Evolutionary conservation across 441 rosid species (phyloP), one percentile per base, ranked within the genome.

Genomic region (Populus tomentosa): DNA sequence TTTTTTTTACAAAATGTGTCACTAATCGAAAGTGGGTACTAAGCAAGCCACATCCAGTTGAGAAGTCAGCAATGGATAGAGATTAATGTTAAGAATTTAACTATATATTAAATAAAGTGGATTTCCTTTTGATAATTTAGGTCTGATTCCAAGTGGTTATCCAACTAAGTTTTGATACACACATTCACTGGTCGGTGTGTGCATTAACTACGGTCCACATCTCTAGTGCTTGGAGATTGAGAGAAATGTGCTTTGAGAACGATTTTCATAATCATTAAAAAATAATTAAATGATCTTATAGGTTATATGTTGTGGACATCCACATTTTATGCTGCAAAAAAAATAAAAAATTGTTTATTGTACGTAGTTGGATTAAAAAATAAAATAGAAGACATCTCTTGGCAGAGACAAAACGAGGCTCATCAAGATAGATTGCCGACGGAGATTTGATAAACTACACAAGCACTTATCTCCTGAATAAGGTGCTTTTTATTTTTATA

Each of bases 121-220:
- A 7, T 24, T 5, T 11, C 7, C 18, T 71, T 71, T 71, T 50
- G 2, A 28, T 46, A 20, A 53, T 53, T 5, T 30, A 53, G 40
- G 67, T 59, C 10, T n/a, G 32, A 59, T 72, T 72, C 50, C 53
- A 11, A 59, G 67, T 72, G 75, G 50, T 10, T 32, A 72, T 59
- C 75, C 75, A 56, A 16, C 53, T 36, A n/a, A n/a, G 59, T 66
- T 11, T 11, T 10, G 30, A 24, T 66, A 10, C 10, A 35, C 13
- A 2, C 50, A n/a, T 35, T 33, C 30, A 50, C 2, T 50, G 59
- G 8, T 50, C 7, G 59, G n/a, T 5, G n/a, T 16, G n/a, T 5
- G n/a, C n/a, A 53, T 53, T 53, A 53, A 16, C 61, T 35, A 35
- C 5, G 30, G 3, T 53, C 61, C 61, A 53, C 61, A 14, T 53